Percentiles rank a stretch among this genome's conserved stretches.
These are phyloP conservation scores for Tetrapisispora arboricola DNA, from an alignment of 805 yeast species.

Conservation along the genomic window DNA sequence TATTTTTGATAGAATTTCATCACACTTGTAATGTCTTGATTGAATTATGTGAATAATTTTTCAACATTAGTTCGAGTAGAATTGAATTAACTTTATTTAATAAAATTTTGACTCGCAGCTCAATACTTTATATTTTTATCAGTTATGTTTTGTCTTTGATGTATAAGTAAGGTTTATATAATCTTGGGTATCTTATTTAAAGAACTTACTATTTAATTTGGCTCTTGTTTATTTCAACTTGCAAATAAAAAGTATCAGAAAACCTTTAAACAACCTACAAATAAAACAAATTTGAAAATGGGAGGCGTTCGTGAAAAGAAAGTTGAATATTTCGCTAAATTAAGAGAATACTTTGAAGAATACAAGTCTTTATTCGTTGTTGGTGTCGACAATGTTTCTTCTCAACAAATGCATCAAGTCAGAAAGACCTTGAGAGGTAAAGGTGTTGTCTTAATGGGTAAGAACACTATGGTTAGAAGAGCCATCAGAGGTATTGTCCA, in stretches of 20 bases:
- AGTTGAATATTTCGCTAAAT: slow-evolving; percentile 87
- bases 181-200: too few relatives aligned
- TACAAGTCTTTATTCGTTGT: slow-evolving; percentile 97
- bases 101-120: too few relatives aligned
- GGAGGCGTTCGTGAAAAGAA: slow-evolving; percentile 99
- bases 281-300: slow-evolving; percentile 77
- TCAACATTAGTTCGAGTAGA: too few relatives aligned
- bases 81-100: too few relatives aligned
- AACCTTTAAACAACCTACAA: slow-evolving; percentile 79
- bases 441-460: slow-evolving; percentile 97
- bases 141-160: too few relatives aligned
- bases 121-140: too few relatives aligned
- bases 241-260: not conserved
- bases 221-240: not conserved
- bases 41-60: too few relatives aligned
- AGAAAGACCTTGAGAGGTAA: slow-evolving; percentile 93
- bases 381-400: slow-evolving; percentile 99
- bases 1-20: too few relatives aligned
- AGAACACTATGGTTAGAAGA: slow-evolving; percentile 99
- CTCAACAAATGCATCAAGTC: slow-evolving; percentile 99
- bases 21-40: too few relatives aligned
- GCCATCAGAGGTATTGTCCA: slow-evolving; percentile 92
- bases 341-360: slow-evolving; percentile 90
- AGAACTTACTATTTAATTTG: too few relatives aligned
- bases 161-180: too few relatives aligned